A percentile compares a stretch with the other conserved stretches of the same genome.
phyloP scores from a whole-genome alignment of 441 rosid species.

The Hura crepitans region DNA sequence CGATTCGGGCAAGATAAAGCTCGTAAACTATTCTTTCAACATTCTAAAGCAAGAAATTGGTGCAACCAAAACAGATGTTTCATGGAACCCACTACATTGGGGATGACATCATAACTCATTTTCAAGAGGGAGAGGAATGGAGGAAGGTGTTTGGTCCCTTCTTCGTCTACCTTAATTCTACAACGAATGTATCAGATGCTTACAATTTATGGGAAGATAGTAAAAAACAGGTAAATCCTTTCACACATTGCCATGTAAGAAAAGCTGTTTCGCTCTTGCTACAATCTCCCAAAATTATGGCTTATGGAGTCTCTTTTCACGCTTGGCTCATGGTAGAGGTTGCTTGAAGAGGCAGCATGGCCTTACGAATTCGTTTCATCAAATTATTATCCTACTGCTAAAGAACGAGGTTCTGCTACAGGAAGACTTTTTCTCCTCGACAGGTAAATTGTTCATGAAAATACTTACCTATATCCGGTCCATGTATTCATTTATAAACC shows the following conservation, averaged over 20 bases:
- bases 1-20: too few species aligned
- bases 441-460: constrained; percentile 26
- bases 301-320: background rate
- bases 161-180: constrained; percentile 40
- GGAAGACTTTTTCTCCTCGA: constrained; percentile 45
- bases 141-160: constrained; percentile 42
- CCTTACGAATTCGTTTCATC: constrained; percentile 56
- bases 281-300: background rate
- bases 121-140: constrained; percentile 40
- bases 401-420: constrained; percentile 38
- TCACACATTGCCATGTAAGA: too few species aligned
- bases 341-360: constrained; percentile 43
- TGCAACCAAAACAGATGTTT: constrained; percentile 30
- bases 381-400: constrained; percentile 35
- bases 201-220: constrained; percentile 49
- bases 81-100: constrained; percentile 36
- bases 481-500: too few species aligned
- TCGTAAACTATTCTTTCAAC: background rate
- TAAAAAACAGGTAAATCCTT: constrained; percentile 39
- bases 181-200: constrained; percentile 23
- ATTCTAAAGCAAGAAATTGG: constrained; percentile 2
- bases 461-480: too few species aligned
- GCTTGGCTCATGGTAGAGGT: constrained; percentile 28
- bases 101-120: constrained; percentile 30
- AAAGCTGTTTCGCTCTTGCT: too few species aligned